Conservation (phyloP, 1,284 basidiomycete genomes). For the Fistulinella staudtii region DNA sequence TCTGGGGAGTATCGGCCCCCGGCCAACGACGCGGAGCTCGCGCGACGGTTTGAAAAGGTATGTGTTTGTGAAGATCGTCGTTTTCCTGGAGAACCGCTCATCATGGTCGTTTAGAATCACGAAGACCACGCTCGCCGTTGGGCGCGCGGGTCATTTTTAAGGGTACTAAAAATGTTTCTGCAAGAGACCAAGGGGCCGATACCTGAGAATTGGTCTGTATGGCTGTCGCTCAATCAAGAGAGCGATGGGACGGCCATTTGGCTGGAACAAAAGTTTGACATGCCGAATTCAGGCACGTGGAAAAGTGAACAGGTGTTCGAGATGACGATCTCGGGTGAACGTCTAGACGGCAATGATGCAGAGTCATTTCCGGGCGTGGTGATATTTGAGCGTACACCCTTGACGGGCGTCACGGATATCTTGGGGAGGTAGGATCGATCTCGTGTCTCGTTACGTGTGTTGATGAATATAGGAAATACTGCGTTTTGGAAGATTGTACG, state of each 20-base stretch:
- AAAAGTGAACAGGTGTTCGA: slow-evolving; percentile 53
- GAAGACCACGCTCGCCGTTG: slow-evolving; percentile 65
- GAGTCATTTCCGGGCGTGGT: slow-evolving; percentile 55
- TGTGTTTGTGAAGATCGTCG: too few species aligned
- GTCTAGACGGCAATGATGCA: slow-evolving; percentile 4
- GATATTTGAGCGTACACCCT: slow-evolving; percentile 66
- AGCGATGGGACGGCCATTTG: slow-evolving; percentile 73
- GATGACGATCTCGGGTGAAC: slow-evolving; percentile 37
- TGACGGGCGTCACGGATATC: slow-evolving; percentile 56
- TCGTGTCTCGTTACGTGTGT: background rate
- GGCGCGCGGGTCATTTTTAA: slow-evolving; percentile 64
- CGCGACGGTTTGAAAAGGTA: slow-evolving; percentile 64
- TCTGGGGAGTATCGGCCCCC: slow-evolving; percentile 47
- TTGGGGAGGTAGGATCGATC: slow-evolving; percentile 49
- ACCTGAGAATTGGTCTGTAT: slow-evolving; percentile 46
- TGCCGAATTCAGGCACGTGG: slow-evolving; percentile 61
- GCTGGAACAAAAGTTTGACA: slow-evolving; percentile 68
- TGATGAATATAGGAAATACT: slow-evolving; percentile 54
- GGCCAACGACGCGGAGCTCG: slow-evolving; percentile 61
- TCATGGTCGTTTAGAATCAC: slow-evolving; percentile 48
- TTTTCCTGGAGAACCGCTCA: too few species aligned
- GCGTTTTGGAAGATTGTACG: slow-evolving; percentile 64
- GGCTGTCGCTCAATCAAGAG: slow-evolving; percentile 69
- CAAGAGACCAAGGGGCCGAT: slow-evolving; percentile 26
- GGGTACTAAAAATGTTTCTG: slow-evolving; percentile 42